Percentiles rank a stretch among this genome's conserved stretches.
phyloP scores from a whole-genome alignment of 805 yeast species.

The Metschnikowia bowlesiae region DNA sequence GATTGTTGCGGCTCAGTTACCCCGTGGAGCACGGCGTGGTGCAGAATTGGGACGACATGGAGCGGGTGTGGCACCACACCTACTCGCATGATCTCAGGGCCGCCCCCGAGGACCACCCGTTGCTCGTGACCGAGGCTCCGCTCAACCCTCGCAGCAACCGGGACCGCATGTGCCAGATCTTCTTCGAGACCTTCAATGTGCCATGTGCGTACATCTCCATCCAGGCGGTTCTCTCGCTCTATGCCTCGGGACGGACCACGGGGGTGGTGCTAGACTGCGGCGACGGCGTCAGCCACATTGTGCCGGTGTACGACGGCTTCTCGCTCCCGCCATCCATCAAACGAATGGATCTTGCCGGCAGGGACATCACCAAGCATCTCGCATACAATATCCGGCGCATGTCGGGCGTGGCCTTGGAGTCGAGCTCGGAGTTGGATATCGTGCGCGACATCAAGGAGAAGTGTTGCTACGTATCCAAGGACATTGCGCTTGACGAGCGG shows the following conservation, averaged over 20 bases:
- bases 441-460: constrained; percentile 76
- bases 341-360: constrained; percentile 78
- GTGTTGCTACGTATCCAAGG: constrained; percentile 59
- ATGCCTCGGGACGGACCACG: constrained; percentile 86
- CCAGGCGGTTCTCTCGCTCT: constrained; percentile 77
- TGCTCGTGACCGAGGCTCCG: constrained; percentile 86
- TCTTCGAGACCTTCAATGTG: constrained; percentile 68
- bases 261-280: constrained; percentile 91
- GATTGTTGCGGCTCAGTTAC: constrained; percentile 63
- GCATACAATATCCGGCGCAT: constrained; percentile 61
- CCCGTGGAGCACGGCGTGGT: constrained; percentile 82
- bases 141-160: constrained; percentile 64
- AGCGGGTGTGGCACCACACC: constrained; percentile 68
- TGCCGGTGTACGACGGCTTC: constrained; percentile 89
- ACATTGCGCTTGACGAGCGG: constrained; percentile 54
- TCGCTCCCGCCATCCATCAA: constrained; percentile 66
- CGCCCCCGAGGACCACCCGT: constrained; percentile 76
- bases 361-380: constrained; percentile 76
- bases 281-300: constrained; percentile 85
- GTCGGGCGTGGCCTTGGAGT: constrained; percentile 57
- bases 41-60: constrained; percentile 83
- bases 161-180: constrained; percentile 55
- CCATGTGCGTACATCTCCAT: constrained; percentile 72
- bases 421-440: constrained; percentile 79
- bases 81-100: constrained; percentile 55